These are phyloP conservation scores for Yarrowia sp. DNA, from an alignment of 805 yeast genomes.

Conservation along the genomic window DNA sequence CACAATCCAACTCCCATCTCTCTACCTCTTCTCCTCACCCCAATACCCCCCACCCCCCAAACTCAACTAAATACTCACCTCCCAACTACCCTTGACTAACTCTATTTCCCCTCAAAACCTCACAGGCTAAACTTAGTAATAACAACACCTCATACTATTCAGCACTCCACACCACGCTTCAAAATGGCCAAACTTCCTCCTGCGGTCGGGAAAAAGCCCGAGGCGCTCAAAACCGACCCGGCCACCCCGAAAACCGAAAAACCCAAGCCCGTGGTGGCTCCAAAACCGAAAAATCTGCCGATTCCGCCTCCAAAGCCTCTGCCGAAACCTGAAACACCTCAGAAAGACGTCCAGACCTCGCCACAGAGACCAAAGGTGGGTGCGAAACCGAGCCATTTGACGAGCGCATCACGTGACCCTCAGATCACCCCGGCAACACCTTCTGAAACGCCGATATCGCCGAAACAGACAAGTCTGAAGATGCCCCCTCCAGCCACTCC, in stretches of 20 bases:
- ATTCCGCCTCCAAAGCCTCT: neutral
- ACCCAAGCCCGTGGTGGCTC: neutral
- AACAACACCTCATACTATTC: neutral
- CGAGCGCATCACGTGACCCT: neutral
- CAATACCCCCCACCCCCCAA: too few species aligned
- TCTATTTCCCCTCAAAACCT: neutral
- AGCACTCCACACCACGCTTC: neutral
- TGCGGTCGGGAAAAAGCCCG: constrained; percentile 12
- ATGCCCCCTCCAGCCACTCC: constrained; percentile 6
- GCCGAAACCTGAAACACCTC: neutral
- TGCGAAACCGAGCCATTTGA: neutral
- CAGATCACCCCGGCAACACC: neutral
- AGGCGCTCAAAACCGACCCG: neutral
- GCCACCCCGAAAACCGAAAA: neutral
- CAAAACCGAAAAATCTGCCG: constrained; percentile 1
- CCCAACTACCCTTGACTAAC: neutral
- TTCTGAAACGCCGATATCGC: neutral
- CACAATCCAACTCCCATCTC: too few species aligned
- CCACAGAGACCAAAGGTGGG: neutral
- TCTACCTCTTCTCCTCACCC: too few species aligned
- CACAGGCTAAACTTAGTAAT: neutral
- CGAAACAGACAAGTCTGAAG: neutral
- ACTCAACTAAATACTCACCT: too few species aligned
- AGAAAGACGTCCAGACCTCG: neutral
- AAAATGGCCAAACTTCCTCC: constrained; percentile 11